Conservation (phyloP, 352 stramenopile species). For the Pythium aristosporum region DNA sequence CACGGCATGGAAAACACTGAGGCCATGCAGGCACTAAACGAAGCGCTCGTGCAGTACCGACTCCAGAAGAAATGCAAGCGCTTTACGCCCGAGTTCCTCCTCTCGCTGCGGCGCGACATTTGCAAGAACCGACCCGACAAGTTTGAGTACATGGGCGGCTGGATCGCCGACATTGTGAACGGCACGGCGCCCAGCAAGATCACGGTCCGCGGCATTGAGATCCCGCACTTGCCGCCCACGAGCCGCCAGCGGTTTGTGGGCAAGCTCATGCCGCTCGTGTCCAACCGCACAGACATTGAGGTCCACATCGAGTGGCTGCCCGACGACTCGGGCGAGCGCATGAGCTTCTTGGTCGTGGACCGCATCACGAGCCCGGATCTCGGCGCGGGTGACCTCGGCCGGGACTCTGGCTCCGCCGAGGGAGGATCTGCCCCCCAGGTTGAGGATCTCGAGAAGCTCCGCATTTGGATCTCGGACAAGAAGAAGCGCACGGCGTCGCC, state of each 20-base stretch:
- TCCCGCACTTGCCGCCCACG: conserved; percentile 50
- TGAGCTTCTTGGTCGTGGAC: conserved; percentile 21
- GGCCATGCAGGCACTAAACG: conserved; percentile 62
- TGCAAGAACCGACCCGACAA: conserved; percentile 80
- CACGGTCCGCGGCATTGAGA: conserved; percentile 78
- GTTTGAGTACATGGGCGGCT: conserved; percentile 80
- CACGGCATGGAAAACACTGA: conserved; percentile 78
- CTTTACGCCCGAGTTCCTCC: conserved; percentile 71
- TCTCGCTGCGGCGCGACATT: conserved; percentile 72
- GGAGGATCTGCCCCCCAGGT: background rate
- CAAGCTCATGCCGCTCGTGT: conserved; percentile 78
- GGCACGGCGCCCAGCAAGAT: conserved; percentile 69
- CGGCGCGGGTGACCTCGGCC: background rate
- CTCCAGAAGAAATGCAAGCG: conserved; percentile 74
- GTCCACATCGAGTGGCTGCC: conserved; percentile 83
- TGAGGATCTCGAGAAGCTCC: conserved; percentile 72
- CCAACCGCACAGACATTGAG: conserved; percentile 80
- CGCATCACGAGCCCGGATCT: conserved; percentile 11
- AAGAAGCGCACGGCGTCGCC: conserved; percentile 77
- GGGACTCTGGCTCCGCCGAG: background rate
- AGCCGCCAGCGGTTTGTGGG: conserved; percentile 71
- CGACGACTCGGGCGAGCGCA: conserved; percentile 44
- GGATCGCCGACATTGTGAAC: conserved; percentile 79
- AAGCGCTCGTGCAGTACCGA: conserved; percentile 71
- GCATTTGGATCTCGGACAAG: conserved; percentile 88